Base-by-base conservation (phyloP, 768 basidiomycete genomes). In the Mycena rebaudengoi region DNA sequence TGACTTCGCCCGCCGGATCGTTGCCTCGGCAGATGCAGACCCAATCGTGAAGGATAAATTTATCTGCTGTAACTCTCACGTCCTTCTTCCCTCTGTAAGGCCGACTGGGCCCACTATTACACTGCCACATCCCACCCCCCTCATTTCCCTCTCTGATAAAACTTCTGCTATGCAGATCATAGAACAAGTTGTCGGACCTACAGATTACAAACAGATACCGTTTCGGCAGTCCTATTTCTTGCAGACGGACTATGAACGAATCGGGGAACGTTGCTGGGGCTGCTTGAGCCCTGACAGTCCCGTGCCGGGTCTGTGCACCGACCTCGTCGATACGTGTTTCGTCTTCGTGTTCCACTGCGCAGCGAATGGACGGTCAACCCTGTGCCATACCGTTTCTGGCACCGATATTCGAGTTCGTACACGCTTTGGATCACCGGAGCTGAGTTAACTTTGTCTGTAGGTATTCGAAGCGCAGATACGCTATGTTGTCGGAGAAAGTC, bases 291-390 rank as follows among this genome's bases (percentile, higher is more conserved):
- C 50, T 45, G 60, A 61, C 32, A 52, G 50, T 30, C 50, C 50
- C n/a, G 39, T 46, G 20, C 10, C 32, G 14, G 60, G 60, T 14
- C 21, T 61, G 32, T 61, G 60, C 12, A 61, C 60, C 25, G 60
- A 61, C 44, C 51, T 61, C 35, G 60, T 61, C n/a, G 60, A 25
- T 53, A 61, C 60, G 21, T 61, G 60, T 51, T 37, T 61, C 32
- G 60, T 53, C 30, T 61, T 61, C 32, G 60, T 61, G 43, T 45
- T 61, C 46, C 60, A 52, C 33, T 61, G 60, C 50, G 51, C 16
- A 46, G 43, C 41, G 26, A 61, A n/a, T 53, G 26, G 33, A 52
- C 43, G 60, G 32, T 52, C 60, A 26, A 45, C 60, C 30, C 39
- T 61, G 35, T 37, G 41, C 35, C 60, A 61, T 61, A 43, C 30